phyloP scores from a whole-genome alignment of 2,329 filamentous ascomycete genomes.

The Ascomycota sp. region DNA sequence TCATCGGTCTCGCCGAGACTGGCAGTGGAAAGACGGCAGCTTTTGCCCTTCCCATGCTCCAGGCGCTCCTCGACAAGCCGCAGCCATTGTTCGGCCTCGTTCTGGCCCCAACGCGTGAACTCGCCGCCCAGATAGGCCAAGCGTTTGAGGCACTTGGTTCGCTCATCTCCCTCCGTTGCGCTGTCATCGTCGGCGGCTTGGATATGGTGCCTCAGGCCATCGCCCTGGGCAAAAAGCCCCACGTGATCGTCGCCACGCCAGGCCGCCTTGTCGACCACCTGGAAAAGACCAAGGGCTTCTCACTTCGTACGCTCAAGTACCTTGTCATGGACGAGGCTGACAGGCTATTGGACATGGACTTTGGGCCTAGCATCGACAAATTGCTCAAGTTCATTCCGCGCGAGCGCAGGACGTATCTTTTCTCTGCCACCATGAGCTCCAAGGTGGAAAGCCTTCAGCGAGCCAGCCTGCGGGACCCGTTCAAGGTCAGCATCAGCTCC shows the following conservation, averaged over 20 bases:
- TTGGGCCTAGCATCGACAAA: conserved; percentile 79
- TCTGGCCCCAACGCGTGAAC: conserved; percentile 75
- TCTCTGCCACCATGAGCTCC: conserved; percentile 81
- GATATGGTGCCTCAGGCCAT: conserved; percentile 89
- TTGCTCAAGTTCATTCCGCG: conserved; percentile 71
- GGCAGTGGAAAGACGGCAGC: conserved; percentile 91
- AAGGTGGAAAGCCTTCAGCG: conserved; percentile 86
- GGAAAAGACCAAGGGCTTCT: conserved; percentile 93
- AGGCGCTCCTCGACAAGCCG: conserved; percentile 71
- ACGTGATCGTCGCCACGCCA: conserved; percentile 80
- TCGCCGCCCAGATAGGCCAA: conserved; percentile 78
- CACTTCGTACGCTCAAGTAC: conserved; percentile 58
- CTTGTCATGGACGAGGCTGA: conserved; percentile 93
- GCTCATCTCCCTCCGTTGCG: conserved; percentile 66
- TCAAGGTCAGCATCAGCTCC: conserved; percentile 59
- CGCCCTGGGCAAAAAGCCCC: conserved; percentile 82
- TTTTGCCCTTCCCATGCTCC: conserved; percentile 80
- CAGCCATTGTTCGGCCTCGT: conserved; percentile 73
- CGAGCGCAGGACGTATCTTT: conserved; percentile 63
- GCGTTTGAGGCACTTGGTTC: conserved; percentile 72
- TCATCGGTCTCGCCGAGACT: conserved; percentile 87
- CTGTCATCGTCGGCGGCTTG: conserved; percentile 76
- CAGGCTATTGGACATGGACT: conserved; percentile 76
- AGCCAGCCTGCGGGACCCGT: conserved; percentile 64
- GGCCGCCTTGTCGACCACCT: conserved; percentile 77